Conservation (phyloP, 805 yeast species). For the Barnettozyma sp. region DNA sequence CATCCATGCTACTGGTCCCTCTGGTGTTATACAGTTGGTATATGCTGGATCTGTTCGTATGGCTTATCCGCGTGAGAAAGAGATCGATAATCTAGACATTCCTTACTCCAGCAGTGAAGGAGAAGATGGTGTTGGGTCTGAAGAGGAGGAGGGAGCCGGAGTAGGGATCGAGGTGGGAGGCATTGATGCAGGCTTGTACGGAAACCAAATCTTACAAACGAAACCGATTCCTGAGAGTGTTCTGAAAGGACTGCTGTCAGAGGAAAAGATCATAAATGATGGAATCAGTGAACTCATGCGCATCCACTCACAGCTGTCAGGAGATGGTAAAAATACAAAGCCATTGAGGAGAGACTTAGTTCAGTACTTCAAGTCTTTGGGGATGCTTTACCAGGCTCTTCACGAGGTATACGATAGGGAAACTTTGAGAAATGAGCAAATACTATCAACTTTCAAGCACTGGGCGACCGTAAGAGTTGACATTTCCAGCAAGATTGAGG, state of each 20-base stretch:
- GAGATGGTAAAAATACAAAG: conserved; percentile 28
- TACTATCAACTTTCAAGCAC: conserved; percentile 26
- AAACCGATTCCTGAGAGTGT: conserved; percentile 9
- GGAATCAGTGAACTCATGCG: conserved; percentile 15
- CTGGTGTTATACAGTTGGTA: too few species aligned
- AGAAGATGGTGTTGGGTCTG: not conserved
- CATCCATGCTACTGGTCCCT: too few species aligned
- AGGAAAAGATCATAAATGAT: conserved; percentile 16
- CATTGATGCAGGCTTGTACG: too few species aligned
- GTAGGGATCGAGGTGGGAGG: too few species aligned
- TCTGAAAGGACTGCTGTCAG: conserved; percentile 14
- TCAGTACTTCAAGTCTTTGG: conserved; percentile 29
- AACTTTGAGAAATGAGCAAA: conserved; percentile 20
- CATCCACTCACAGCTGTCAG: conserved; percentile 25
- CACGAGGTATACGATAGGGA: conserved; percentile 37
- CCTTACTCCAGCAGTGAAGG: conserved; percentile 7
- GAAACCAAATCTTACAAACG: not conserved
- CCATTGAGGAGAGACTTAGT: conserved; percentile 27
- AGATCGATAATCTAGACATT: conserved; percentile 5
- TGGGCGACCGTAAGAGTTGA: conserved; percentile 35
- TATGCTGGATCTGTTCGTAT: too few species aligned
- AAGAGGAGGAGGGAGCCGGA: too few species aligned
- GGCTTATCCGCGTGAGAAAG: too few species aligned
- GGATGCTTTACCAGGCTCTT: conserved; percentile 33
- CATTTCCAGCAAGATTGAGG: conserved; percentile 29